Evolutionary conservation across 768 basidiomycete genomes (phyloP), one percentile per base, ranked within the genome.

Genomic region (Kwoniella sp.): DNA sequence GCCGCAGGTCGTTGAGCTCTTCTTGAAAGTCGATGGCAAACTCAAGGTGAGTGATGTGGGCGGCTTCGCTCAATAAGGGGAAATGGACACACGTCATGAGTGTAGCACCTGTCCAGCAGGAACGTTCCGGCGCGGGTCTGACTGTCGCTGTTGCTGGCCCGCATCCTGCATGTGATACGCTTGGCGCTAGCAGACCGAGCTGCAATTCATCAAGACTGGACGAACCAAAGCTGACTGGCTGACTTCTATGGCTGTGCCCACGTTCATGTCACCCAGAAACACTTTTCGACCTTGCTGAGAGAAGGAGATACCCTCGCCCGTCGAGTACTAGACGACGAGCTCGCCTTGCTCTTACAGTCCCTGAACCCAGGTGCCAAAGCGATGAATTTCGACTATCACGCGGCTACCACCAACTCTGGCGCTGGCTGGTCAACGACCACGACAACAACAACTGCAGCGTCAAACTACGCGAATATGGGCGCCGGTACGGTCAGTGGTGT

Each of bases 241-340:
- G 31, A 60, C 15, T 15, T 23, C 31, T 2, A 55, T 29, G 28
- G 12, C 9, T 45, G n/a, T 30, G 23, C n/a, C 8, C 5, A 23
- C 9, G 41, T 8, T 26, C 5, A 23, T 2, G 41, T 8, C n/a
- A 30, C 41, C 55, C 48, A 77, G 73, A 74, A 73, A 72, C 71
- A 71, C 56, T 74, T 77, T 57, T 74, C 73, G 0, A 31, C 54
- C 9, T 58, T 77, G 3, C n/a, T 74, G 13, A 56, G 70, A 45
- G 75, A 77, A 66, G 73, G 73, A 7, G 71, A 77, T 64, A 30
- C 55, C 17, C 67, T 77, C 12, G 71, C 75, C 28, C 62, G 70
- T 13, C 66, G 68, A 38, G 63, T 71, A 1, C 37, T 77, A 15
- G 75, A 74, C 45, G 70, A 73, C 52, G 75, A 77, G 54, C 48